Evolutionary conservation across 352 stramenopile species (phyloP).

Genomic region (Phytopythium montanum): DNA sequence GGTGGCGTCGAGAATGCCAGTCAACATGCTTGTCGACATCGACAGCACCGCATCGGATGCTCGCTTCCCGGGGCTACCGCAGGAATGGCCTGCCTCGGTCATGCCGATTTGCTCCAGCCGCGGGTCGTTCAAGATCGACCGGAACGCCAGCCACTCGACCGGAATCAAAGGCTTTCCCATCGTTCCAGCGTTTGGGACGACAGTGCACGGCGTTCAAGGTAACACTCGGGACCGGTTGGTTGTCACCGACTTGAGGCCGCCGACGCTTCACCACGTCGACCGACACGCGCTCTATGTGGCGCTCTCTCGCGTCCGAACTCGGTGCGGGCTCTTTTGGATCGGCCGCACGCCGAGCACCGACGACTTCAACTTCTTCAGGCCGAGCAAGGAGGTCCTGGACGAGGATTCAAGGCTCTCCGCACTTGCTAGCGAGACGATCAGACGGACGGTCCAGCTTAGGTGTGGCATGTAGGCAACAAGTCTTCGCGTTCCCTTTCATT

Average conservation of each 20-base stretch:
- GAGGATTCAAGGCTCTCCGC: no score
- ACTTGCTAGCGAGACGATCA: no score
- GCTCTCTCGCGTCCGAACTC: slow-evolving; percentile 11
- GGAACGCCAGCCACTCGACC: not conserved
- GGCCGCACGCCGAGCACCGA: not conserved
- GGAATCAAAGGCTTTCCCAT: slow-evolving; percentile 18
- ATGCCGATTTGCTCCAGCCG: no score
- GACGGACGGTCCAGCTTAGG: no score
- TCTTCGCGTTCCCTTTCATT: no score
- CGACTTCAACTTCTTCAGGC: no score
- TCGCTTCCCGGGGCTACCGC: slow-evolving; percentile 2
- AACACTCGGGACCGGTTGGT: slow-evolving; percentile 11
- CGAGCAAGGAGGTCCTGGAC: no score
- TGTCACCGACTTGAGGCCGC: slow-evolving; percentile 12
- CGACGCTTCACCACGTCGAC: slow-evolving; percentile 3
- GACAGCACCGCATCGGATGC: not conserved
- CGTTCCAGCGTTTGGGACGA: slow-evolving; percentile 20
- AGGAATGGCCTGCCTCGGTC: slow-evolving; percentile 11
- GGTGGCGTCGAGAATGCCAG: slow-evolving; percentile 2
- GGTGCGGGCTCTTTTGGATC: slow-evolving; percentile 9
- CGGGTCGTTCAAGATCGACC: no score
- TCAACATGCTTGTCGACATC: slow-evolving; percentile 12
- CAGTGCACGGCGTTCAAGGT: slow-evolving; percentile 20
- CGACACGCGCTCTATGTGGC: slow-evolving; percentile 11
- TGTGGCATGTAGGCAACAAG: no score